Conservation (phyloP, 164 flowering plant genomes). For the Aristolochia contorta region DNA sequence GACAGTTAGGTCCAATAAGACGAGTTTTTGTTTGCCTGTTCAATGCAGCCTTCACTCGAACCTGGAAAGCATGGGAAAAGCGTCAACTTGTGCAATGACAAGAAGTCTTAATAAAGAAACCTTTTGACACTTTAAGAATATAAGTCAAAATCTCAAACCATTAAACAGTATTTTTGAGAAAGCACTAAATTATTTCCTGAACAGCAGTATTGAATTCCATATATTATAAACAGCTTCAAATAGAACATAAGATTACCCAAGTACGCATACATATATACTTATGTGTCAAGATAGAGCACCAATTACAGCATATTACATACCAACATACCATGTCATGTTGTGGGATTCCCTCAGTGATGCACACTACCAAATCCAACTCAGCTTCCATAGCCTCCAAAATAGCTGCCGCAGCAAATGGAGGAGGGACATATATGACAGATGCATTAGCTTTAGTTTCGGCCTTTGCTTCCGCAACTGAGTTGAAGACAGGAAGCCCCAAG, state of each 20-base stretch:
- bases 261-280: neutral
- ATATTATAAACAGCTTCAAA: too few relatives aligned
- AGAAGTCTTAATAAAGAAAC: too few relatives aligned
- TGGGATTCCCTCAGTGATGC: constrained; percentile 97
- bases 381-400: constrained; percentile 96
- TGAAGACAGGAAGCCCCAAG: constrained; percentile 93
- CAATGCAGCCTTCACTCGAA: constrained; percentile 88
- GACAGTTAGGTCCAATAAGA: constrained; percentile 95
- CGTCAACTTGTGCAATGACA: too few relatives aligned
- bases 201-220: too few relatives aligned
- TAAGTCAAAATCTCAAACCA: too few relatives aligned
- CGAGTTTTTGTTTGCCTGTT: constrained; percentile 80
- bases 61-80: constrained; percentile 30
- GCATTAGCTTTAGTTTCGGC: constrained; percentile 97
- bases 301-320: neutral
- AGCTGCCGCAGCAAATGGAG: constrained; percentile 96
- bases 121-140: too few relatives aligned
- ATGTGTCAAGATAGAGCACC: neutral
- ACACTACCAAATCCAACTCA: constrained; percentile 88
- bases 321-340: constrained; percentile 91
- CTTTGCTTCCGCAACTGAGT: constrained; percentile 96
- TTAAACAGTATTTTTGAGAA: too few relatives aligned
- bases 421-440: constrained; percentile 93
- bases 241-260: neutral
- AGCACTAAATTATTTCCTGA: too few relatives aligned